Conservation (phyloP, 208 protist genomes). For the Trypanosoma boissoni region DNA sequence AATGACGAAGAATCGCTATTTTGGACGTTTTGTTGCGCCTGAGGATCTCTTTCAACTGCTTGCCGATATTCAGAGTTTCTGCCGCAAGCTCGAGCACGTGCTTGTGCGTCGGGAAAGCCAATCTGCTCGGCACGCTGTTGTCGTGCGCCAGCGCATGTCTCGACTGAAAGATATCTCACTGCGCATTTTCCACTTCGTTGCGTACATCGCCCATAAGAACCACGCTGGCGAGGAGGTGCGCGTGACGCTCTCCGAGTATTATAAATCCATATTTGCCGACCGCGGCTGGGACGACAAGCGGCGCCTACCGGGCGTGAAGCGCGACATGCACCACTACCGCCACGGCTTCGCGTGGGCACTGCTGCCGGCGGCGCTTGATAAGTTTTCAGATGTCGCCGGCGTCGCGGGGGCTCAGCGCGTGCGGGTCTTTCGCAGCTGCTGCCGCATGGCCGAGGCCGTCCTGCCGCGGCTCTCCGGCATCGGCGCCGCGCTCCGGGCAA, state of each 20-base stretch:
- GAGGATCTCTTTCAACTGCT: constrained; percentile 80
- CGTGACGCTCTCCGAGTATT: constrained; percentile 77
- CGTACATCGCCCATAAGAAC: constrained; percentile 87
- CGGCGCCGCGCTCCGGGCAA: constrained; percentile 46
- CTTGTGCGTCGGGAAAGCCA: constrained; percentile 44
- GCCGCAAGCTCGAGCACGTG: constrained; percentile 58
- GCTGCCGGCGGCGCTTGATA: constrained; percentile 66
- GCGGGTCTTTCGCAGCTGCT: constrained; percentile 71
- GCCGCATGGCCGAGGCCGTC: constrained; percentile 69
- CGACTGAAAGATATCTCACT: constrained; percentile 64
- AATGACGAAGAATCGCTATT: constrained; percentile 82
- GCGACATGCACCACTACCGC: constrained; percentile 85
- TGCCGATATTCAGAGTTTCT: constrained; percentile 87
- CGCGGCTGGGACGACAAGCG: constrained; percentile 85
- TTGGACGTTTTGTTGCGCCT: constrained; percentile 62
- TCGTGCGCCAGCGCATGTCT: constrained; percentile 51
- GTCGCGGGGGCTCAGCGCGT: constrained; percentile 67
- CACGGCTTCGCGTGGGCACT: constrained; percentile 85
- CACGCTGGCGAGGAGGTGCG: constrained; percentile 80
- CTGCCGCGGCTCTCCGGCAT: constrained; percentile 75
- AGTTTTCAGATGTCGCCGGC: constrained; percentile 65
- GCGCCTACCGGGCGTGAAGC: constrained; percentile 62
- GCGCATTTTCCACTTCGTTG: constrained; percentile 77
- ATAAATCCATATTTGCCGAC: constrained; percentile 89
- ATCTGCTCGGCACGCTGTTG: constrained; percentile 44